Evolutionary conservation across 1,284 basidiomycete species (phyloP).

Genomic region (Ustilago sp.): DNA sequence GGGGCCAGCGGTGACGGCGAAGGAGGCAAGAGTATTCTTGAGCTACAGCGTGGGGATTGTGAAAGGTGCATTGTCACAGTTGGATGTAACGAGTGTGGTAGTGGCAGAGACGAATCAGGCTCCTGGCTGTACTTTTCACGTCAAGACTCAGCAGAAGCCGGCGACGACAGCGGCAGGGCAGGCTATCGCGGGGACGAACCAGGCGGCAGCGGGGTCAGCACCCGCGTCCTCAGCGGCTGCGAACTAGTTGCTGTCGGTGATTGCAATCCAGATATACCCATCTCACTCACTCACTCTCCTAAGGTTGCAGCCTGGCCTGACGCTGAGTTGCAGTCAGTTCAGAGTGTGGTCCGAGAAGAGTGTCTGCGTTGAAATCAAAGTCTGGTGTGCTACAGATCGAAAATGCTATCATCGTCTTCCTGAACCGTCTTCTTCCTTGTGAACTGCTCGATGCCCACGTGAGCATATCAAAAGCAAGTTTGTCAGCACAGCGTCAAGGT

Average conservation of each 20-base stretch:
- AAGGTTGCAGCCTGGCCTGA: too few species aligned
- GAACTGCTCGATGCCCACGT: conserved; percentile 19
- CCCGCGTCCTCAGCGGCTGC: conserved; percentile 6
- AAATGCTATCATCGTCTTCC: conserved; percentile 60
- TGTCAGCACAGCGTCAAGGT: too few species aligned
- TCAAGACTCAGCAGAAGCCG: conserved; percentile 49
- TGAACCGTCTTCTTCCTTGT: conserved; percentile 53
- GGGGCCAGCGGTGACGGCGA: conserved; percentile 78
- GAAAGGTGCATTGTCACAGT: conserved; percentile 53
- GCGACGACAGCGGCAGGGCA: conserved; percentile 1
- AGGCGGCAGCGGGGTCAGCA: neutral
- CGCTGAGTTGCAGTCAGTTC: neutral
- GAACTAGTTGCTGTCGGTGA: neutral
- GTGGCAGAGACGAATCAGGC: conserved; percentile 58
- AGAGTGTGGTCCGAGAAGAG: neutral
- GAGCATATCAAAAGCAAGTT: neutral
- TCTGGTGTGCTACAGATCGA: conserved; percentile 40
- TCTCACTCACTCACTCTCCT: neutral
- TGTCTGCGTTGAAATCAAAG: neutral
- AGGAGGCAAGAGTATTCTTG: conserved; percentile 49
- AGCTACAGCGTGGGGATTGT: conserved; percentile 56
- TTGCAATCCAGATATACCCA: conserved; percentile 5
- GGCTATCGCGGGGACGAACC: too few species aligned
- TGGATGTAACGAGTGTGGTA: conserved; percentile 57
- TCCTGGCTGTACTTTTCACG: conserved; percentile 57